Conservation (phyloP, 2,329 filamentous ascomycete genomes). For the Aspergillus costaricaensis region DNA sequence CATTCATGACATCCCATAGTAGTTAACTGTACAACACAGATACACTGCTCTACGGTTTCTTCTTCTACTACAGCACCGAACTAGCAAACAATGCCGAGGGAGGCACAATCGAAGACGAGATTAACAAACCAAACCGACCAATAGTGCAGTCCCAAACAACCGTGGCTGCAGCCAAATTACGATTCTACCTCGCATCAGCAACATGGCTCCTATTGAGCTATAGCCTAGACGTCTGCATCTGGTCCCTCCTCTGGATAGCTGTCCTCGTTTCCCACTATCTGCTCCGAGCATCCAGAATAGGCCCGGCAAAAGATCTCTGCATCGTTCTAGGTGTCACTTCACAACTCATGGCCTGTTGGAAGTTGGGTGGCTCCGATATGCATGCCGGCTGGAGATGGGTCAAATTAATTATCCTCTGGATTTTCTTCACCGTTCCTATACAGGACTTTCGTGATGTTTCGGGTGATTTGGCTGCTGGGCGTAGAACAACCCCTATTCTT, state of each 20-base stretch:
- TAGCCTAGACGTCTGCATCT: background rate
- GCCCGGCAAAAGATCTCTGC: background rate
- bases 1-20: background rate
- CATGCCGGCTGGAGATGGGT: background rate
- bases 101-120: background rate
- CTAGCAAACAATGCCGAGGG: background rate
- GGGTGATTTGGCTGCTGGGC: background rate
- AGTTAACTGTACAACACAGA: background rate
- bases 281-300: background rate
- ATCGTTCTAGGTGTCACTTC: background rate
- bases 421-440: background rate
- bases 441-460: background rate
- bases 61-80: background rate
- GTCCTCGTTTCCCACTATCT: background rate
- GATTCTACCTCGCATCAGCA: background rate
- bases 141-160: background rate
- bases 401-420: background rate
- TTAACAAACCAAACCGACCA: conserved; percentile 3
- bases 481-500: background rate
- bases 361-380: background rate
- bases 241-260: background rate
- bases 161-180: background rate
- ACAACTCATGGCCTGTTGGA: conserved; percentile 1
- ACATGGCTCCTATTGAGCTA: background rate
- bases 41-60: background rate